These are phyloP conservation scores for Trichosanthes truncata DNA, from an alignment of 306 rosid species.

Conservation along the genomic window DNA sequence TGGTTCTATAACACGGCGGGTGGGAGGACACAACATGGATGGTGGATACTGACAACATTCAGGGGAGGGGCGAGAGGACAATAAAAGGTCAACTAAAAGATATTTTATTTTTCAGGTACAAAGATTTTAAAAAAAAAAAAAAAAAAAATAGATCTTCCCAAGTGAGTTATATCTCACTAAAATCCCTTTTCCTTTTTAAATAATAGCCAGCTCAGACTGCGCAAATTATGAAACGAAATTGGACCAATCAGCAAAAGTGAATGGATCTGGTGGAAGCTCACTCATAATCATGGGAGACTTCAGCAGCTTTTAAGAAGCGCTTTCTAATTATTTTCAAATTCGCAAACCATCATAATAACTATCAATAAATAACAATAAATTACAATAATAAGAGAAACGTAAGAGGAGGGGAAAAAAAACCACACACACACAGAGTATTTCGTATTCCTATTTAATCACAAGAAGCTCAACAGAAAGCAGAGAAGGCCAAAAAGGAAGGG, in stretches of 20 bases:
- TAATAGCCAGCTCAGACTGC: not conserved
- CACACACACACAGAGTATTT: not conserved
- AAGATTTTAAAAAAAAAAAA: no score
- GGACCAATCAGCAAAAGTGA: not conserved
- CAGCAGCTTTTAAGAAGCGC: not conserved
- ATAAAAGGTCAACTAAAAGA: no score
- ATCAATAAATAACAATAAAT: not conserved
- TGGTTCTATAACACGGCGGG: not conserved
- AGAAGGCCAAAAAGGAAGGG: not conserved
- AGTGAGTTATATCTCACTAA: not conserved
- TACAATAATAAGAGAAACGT: not conserved
- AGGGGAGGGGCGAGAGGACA: no score
- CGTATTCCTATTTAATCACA: not conserved
- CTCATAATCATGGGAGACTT: not conserved
- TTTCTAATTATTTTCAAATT: not conserved
- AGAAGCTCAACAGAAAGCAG: not conserved
- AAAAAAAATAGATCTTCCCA: not conserved
- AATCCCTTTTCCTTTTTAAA: not conserved
- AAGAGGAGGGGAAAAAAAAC: not conserved
- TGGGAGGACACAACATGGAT: no score
- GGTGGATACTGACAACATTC: no score
- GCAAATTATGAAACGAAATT: not conserved
- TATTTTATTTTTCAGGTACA: not conserved
- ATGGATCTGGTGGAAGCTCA: not conserved
- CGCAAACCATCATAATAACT: not conserved